Conservation (phyloP, 2,329 filamentous ascomycete genomes). For the Annulohypoxylon truncatum region DNA sequence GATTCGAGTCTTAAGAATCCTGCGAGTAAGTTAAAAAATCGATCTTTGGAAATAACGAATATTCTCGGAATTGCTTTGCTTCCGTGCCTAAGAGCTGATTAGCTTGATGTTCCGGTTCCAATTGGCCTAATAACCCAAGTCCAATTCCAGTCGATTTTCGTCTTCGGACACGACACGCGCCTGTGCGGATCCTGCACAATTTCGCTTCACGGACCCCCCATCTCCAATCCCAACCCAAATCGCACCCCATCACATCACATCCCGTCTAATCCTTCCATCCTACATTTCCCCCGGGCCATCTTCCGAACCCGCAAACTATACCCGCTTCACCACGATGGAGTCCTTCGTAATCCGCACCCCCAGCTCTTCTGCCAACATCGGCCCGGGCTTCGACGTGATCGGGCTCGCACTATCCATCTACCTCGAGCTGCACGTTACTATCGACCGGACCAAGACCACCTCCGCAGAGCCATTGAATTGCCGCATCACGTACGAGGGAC, state of each 20-base stretch:
- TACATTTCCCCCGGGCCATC: background rate
- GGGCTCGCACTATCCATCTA: constrained; percentile 93
- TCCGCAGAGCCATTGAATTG: constrained; percentile 81
- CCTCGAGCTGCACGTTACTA: constrained; percentile 86
- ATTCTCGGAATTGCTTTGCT: background rate
- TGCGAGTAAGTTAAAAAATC: background rate
- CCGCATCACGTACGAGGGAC: constrained; percentile 88
- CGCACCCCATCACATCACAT: background rate
- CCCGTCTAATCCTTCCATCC: background rate
- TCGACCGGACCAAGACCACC: constrained; percentile 68
- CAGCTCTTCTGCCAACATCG: constrained; percentile 97
- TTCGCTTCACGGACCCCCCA: background rate
- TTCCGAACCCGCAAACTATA: background rate
- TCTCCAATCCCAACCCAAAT: constrained; percentile 7
- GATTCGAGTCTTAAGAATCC: constrained; percentile 8
- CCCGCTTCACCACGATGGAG: constrained; percentile 55
- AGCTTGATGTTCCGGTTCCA: background rate
- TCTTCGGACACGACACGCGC: background rate
- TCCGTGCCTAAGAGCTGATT: background rate
- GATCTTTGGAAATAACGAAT: background rate
- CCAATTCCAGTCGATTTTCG: background rate
- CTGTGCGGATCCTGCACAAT: constrained; percentile 3
- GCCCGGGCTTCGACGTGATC: constrained; percentile 97
- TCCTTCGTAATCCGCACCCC: constrained; percentile 82
- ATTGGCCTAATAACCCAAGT: background rate